Conservation (phyloP, 306 rosid species). For the Inga laurina region DNA sequence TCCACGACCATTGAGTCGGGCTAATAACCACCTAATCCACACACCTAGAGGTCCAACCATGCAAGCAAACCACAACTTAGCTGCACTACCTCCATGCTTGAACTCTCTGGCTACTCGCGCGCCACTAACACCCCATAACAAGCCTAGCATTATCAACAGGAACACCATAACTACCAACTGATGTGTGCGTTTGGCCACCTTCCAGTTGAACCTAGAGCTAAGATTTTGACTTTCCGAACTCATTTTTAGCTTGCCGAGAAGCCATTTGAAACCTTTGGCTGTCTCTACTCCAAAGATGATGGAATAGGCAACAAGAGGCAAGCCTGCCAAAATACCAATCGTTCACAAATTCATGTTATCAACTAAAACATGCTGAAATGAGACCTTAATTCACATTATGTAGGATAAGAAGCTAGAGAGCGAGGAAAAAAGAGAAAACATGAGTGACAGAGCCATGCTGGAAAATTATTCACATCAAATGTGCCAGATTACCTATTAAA, state of each 20-base stretch:
- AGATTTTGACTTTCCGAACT: conserved; percentile 17
- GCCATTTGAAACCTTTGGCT: conserved; percentile 61
- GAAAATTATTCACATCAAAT: neutral
- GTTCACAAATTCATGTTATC: conserved; percentile 1
- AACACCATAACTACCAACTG: conserved; percentile 42
- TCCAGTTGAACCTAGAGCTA: neutral
- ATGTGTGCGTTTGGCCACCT: neutral
- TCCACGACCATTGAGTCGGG: conserved; percentile 66
- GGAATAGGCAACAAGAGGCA: conserved; percentile 68
- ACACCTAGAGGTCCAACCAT: conserved; percentile 81
- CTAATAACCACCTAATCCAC: conserved; percentile 82
- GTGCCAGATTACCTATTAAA: conserved; percentile 47
- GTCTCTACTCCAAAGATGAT: conserved; percentile 70
- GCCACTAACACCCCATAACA: conserved; percentile 53
- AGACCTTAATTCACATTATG: neutral
- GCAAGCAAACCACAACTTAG: conserved; percentile 67
- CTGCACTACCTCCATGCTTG: conserved; percentile 37
- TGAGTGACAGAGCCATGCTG: neutral
- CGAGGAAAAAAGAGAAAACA: neutral
- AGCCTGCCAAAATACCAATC: conserved; percentile 40
- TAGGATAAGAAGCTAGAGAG: neutral
- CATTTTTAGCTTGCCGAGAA: conserved; percentile 39
- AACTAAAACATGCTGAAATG: conserved; percentile 3
- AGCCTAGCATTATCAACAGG: conserved; percentile 45
- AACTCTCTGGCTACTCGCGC: conserved; percentile 39